Percentiles rank a stretch among this genome's conserved stretches.
Conservation (phyloP, 2,329 filamentous ascomycete genomes). For the Nakataea oryzae region DNA sequence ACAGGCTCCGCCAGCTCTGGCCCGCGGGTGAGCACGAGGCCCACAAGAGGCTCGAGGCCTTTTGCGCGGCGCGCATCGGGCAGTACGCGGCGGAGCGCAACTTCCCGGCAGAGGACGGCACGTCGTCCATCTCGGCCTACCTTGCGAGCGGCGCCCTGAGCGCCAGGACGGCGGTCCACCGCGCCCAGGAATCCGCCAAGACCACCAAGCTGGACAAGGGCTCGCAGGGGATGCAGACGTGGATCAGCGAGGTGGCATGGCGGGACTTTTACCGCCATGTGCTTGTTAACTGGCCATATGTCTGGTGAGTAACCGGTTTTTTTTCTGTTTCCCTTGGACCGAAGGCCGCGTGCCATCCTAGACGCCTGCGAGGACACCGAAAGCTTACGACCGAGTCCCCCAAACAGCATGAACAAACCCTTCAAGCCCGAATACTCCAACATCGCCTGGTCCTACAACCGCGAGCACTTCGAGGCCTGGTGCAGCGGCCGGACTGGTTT, state of each 20-base stretch:
- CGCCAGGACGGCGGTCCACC: slow-evolving; percentile 53
- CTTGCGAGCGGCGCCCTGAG: slow-evolving; percentile 54
- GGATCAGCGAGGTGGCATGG: slow-evolving; percentile 81
- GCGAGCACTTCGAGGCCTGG: slow-evolving; percentile 63
- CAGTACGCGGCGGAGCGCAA: slow-evolving; percentile 58
- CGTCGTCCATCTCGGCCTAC: slow-evolving; percentile 63
- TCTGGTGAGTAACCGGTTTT: slow-evolving; percentile 49
- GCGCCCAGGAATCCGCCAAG: slow-evolving; percentile 51
- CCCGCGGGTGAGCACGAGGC: slow-evolving; percentile 59
- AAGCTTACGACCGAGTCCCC: neutral
- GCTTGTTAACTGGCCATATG: slow-evolving; percentile 73
- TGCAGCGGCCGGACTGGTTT: slow-evolving; percentile 64
- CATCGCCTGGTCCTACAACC: slow-evolving; percentile 71
- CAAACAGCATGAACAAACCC: slow-evolving; percentile 44
- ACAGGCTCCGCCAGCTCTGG: slow-evolving; percentile 50
- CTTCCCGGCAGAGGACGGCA: slow-evolving; percentile 49
- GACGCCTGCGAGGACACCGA: neutral
- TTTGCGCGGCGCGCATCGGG: slow-evolving; percentile 52
- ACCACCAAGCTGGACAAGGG: slow-evolving; percentile 57
- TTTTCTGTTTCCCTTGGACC: neutral
- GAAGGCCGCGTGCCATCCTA: no score
- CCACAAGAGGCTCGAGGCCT: slow-evolving; percentile 49
- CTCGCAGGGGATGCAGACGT: slow-evolving; percentile 53
- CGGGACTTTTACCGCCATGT: slow-evolving; percentile 85
- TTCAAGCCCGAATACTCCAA: slow-evolving; percentile 77